Evolutionary conservation across 305 asterid genomes (phyloP), one percentile per base, ranked within the genome.

Genomic region (Fraxinus angustifolia): DNA sequence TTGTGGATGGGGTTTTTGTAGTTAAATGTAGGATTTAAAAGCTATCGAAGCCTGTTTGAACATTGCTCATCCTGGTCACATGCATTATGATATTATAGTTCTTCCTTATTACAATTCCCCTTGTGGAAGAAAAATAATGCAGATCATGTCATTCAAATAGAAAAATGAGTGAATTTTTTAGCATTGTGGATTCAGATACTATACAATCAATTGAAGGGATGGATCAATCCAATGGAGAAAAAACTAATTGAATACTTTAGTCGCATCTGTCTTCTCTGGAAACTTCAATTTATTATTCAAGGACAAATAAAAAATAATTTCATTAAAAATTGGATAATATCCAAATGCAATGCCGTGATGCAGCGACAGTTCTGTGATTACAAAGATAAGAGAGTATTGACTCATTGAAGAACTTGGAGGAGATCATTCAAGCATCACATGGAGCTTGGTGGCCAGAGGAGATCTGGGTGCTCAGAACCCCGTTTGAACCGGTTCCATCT

Each of bases 371-470:
- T 86, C 98, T 17, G 86, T 96, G 81, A 88, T 93, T 75, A 96
- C 99, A 35, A 96, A 96, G 88, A 93, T 96, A 23, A 58, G 98
- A 96, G 88, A 96, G 99, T 77, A 93, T 96, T 6, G 99, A 94
- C 89, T 96, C 98, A 2, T 84, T 96, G 85, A 92, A 84, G 90
- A 95, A 94, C 90, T 87, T 95, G 87, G 98, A 92, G 87, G 99
- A 95, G 83, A 95, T 94, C 85, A 88, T 95, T 85, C 83, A 77
- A 82, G 95, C 94, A 77, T 91, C 98, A 71, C 97, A 94, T 85
- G 98, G 98, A 80, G 97, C 98, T 83, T 95, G 98, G 98, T 96
- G 67, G 99, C 99, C 21, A 93, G 99, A 86, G 99, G 98, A 84
- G 98, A 96, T 86, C 92, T 96, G 0, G 98, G 98, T 80, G 98